phyloP scores from a whole-genome alignment of 371 early-diverging fungal species.

The Mucor saturninus region DNA sequence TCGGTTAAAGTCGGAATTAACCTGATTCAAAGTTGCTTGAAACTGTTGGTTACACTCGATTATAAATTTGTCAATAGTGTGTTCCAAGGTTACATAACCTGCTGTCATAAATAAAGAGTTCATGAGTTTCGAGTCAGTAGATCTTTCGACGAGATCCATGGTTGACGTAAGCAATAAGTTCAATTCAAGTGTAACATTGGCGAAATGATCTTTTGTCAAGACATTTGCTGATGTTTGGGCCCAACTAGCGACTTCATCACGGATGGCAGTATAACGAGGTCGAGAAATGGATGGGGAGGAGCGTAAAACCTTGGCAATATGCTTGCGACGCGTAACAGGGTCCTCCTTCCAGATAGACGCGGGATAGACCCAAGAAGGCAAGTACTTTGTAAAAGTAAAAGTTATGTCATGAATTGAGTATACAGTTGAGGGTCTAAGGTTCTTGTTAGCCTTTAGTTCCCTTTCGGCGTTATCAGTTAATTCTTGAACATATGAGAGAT shows the following conservation, averaged over 20 bases:
- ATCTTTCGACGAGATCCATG: slow-evolving; percentile 8
- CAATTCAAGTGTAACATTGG: neutral
- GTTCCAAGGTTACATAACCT: slow-evolving; percentile 12
- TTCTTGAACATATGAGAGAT: too few species aligned
- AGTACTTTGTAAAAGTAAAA: slow-evolving; percentile 3
- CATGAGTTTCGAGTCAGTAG: slow-evolving; percentile 18
- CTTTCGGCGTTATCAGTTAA: neutral
- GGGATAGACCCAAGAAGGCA: slow-evolving; percentile 20
- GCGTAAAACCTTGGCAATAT: slow-evolving; percentile 17
- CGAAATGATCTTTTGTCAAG: neutral
- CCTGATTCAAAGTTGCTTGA: slow-evolving; percentile 5
- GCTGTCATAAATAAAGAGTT: slow-evolving; percentile 13
- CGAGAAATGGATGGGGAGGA: slow-evolving; percentile 5
- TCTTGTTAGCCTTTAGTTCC: slow-evolving; percentile 14
- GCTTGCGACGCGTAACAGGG: slow-evolving; percentile 11
- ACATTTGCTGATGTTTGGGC: neutral
- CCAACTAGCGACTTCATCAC: slow-evolving; percentile 13
- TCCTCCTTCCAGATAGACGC: slow-evolving; percentile 17
- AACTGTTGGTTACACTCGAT: slow-evolving; percentile 3
- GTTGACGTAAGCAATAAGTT: slow-evolving; percentile 7
- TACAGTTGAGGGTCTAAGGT: slow-evolving; percentile 16
- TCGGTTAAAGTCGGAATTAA: slow-evolving; percentile 16
- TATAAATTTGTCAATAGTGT: slow-evolving; percentile 4
- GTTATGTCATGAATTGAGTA: slow-evolving; percentile 20
- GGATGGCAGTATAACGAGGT: slow-evolving; percentile 8